Conservation (phyloP, 1,284 basidiomycete species). For the Peniophora sp. region DNA sequence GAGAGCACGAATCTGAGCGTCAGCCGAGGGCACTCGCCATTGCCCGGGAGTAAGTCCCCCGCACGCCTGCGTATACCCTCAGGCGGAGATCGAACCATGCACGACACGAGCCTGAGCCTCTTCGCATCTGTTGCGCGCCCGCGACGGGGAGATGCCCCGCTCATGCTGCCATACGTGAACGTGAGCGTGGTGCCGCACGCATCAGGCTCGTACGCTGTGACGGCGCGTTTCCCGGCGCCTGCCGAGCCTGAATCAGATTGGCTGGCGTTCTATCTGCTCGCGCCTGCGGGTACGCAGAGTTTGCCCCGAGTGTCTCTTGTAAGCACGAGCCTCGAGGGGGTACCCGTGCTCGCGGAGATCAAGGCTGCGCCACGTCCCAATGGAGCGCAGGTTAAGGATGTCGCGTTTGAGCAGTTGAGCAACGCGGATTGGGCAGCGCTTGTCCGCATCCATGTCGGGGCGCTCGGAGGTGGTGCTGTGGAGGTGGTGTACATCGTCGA, state of each 20-base stretch:
- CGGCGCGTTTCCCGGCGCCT: slow-evolving; percentile 46
- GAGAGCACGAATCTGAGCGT: slow-evolving; percentile 15
- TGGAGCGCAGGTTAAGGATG: slow-evolving; percentile 18
- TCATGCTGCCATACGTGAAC: slow-evolving; percentile 54
- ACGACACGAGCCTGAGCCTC: slow-evolving; percentile 6
- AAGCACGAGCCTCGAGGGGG: slow-evolving; percentile 53
- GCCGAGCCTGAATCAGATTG: slow-evolving; percentile 50
- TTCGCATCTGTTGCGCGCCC: slow-evolving; percentile 12
- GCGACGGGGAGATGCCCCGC: slow-evolving; percentile 15
- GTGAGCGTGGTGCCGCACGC: slow-evolving; percentile 47
- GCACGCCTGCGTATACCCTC: slow-evolving; percentile 13
- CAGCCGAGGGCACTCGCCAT: slow-evolving; percentile 25
- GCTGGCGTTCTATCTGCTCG: slow-evolving; percentile 72
- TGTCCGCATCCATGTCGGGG: slow-evolving; percentile 52
- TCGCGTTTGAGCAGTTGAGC: slow-evolving; percentile 40
- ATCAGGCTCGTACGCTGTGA: slow-evolving; percentile 45
- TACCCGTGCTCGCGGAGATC: slow-evolving; percentile 53
- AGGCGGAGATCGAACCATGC: no score
- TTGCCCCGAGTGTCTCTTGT: slow-evolving; percentile 44
- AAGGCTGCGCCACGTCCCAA: slow-evolving; percentile 28
- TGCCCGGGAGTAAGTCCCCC: slow-evolving; percentile 15
- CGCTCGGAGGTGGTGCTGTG: slow-evolving; percentile 41
- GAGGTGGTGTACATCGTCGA: slow-evolving; percentile 59
- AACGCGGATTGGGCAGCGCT: slow-evolving; percentile 55
- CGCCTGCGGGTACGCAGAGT: slow-evolving; percentile 17